These are phyloP conservation scores for Nakazawaea ishiwadae DNA, from an alignment of 805 yeast species.

Conservation along the genomic window DNA sequence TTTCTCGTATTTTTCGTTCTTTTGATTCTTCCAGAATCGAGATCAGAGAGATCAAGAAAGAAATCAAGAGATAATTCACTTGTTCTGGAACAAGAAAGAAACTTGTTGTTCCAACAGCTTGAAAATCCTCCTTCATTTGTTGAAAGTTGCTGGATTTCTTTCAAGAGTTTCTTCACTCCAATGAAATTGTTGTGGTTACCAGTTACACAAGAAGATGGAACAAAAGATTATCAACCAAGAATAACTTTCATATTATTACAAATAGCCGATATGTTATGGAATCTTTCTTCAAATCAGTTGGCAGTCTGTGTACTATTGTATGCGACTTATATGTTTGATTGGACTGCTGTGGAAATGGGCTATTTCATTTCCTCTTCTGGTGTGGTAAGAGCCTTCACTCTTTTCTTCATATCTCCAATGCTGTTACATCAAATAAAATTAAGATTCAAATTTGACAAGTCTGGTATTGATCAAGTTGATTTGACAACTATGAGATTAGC, in stretches of 20 bases:
- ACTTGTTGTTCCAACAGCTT: not conserved
- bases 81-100: conserved; percentile 1
- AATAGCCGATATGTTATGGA: not conserved
- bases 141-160: not conserved
- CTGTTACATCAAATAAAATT: conserved; percentile 29
- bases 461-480: conserved; percentile 46
- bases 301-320: conserved; percentile 42
- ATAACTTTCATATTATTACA: conserved; percentile 37
- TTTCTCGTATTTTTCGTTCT: conserved; percentile 29
- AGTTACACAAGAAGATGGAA: conserved; percentile 17
- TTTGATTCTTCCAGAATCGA: conserved; percentile 56
- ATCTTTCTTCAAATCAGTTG: too few relatives aligned
- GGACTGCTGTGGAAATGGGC: conserved; percentile 48
- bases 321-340: conserved; percentile 39
- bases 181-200: conserved; percentile 43
- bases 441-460: conserved; percentile 25
- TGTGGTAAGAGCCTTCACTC: conserved; percentile 36
- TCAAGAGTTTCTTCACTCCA: conserved; percentile 27
- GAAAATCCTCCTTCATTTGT: not conserved
- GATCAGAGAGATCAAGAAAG: conserved; percentile 47
- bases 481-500: conserved; percentile 29
- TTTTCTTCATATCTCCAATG: conserved; percentile 42
- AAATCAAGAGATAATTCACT: conserved; percentile 38
- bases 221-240: conserved; percentile 22
- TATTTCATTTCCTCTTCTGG: conserved; percentile 45